Percentiles rank a stretch among this genome's conserved stretches.
These are phyloP conservation scores for Guillardia theta DNA, from an alignment of 78 protist genomes.

Conservation along the genomic window DNA sequence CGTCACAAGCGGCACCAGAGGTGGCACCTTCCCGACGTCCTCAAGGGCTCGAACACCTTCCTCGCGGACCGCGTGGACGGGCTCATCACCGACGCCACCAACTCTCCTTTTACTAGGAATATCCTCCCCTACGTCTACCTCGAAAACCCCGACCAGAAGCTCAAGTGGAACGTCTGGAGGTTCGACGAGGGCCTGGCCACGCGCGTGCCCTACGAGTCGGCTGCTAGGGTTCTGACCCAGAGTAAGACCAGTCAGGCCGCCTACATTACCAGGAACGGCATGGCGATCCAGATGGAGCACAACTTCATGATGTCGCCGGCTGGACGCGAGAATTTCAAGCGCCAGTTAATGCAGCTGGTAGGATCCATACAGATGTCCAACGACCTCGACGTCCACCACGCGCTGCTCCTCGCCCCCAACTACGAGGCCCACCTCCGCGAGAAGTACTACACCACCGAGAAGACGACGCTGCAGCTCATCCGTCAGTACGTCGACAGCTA, in stretches of 20 bases:
- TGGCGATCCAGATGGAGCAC: conserved; percentile 10
- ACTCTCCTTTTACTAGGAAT: not conserved
- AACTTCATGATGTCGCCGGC: not conserved
- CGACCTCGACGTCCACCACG: conserved; percentile 7
- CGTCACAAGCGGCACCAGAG: not conserved
- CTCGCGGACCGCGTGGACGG: not conserved
- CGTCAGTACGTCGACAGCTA: not conserved
- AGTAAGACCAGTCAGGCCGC: not conserved
- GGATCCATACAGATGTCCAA: not conserved
- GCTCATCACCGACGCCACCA: not conserved
- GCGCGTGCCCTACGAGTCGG: conserved; percentile 24
- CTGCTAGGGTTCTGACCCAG: not conserved
- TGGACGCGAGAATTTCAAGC: not conserved
- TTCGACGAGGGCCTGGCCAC: conserved; percentile 32
- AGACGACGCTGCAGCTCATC: not conserved
- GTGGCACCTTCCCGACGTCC: not conserved
- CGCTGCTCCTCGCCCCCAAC: not conserved
- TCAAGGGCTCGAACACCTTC: not conserved
- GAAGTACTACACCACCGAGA: not conserved
- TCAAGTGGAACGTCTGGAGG: not conserved
- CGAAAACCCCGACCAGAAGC: not conserved
- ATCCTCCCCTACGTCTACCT: not conserved
- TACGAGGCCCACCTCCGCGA: not conserved
- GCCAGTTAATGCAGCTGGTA: not conserved
- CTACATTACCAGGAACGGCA: not conserved